Conservation (phyloP, 108 stramenopile species). For the Epithemia pelagica region DNA sequence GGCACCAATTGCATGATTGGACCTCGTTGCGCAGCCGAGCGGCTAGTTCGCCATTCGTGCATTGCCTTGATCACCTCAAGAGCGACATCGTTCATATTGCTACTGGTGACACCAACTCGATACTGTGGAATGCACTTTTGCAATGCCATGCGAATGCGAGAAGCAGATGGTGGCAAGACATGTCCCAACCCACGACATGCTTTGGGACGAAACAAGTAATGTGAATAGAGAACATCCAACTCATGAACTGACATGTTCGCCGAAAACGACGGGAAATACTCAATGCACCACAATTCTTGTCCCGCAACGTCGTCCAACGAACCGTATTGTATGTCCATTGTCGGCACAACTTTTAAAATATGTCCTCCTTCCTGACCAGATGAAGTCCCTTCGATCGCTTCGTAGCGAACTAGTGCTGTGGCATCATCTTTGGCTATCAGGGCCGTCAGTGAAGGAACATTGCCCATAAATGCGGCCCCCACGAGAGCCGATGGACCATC, state of each 20-base stretch:
- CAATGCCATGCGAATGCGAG: constrained; percentile 27
- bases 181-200: constrained; percentile 37
- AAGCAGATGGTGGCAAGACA: constrained; percentile 24
- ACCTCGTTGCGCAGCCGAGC: not conserved
- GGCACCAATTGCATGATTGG: not conserved
- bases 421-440: not conserved
- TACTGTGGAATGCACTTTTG: constrained; percentile 14
- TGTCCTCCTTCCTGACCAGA: no score
- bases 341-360: not conserved
- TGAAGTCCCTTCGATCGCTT: not conserved
- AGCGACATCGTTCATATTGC: constrained; percentile 26
- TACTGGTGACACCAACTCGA: not conserved
- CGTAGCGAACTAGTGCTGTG: not conserved
- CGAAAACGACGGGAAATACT: not conserved
- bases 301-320: not conserved
- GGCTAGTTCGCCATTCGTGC: constrained; percentile 29
- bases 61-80: constrained; percentile 37
- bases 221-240: constrained; percentile 28
- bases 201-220: constrained; percentile 38
- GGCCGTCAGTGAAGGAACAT: not conserved
- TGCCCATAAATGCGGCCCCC: not conserved
- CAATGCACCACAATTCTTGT: not conserved
- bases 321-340: not conserved
- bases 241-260: constrained; percentile 21
- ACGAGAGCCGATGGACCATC: not conserved